A percentile compares a stretch with the other conserved stretches of the same genome.
These are phyloP conservation scores for Meripilus lineatus DNA, from an alignment of 1,284 basidiomycete species.

Conservation along the genomic window DNA sequence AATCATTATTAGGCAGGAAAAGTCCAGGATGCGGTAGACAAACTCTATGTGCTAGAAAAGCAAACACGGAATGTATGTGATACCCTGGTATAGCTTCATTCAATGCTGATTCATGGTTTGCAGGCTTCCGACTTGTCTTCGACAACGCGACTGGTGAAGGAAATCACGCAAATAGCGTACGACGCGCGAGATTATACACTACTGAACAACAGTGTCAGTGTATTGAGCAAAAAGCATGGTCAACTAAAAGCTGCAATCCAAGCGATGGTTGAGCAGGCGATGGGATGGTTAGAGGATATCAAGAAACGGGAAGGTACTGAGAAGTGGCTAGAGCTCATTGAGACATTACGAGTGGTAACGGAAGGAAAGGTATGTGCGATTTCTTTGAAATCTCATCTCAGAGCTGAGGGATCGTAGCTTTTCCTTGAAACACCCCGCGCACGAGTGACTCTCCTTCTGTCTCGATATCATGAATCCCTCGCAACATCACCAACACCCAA, in stretches of 20 bases:
- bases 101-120: not conserved
- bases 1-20: slow-evolving; percentile 55
- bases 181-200: slow-evolving; percentile 64
- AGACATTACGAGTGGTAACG: slow-evolving; percentile 87
- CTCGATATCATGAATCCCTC: slow-evolving; percentile 78
- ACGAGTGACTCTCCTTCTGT: slow-evolving; percentile 82
- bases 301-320: slow-evolving; percentile 62
- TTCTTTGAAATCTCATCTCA: not conserved
- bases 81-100: too few relatives aligned
- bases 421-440: slow-evolving; percentile 97
- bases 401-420: slow-evolving; percentile 53
- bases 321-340: slow-evolving; percentile 83
- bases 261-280: slow-evolving; percentile 84
- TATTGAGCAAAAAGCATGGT: slow-evolving; percentile 94
- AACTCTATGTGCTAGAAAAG: slow-evolving; percentile 88
- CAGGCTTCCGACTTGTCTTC: slow-evolving; percentile 92
- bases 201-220: slow-evolving; percentile 70
- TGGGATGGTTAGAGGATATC: slow-evolving; percentile 77
- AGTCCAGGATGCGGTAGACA: slow-evolving; percentile 85
- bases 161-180: slow-evolving; percentile 70
- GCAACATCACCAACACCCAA: slow-evolving; percentile 37
- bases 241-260: slow-evolving; percentile 92
- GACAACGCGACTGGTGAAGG: slow-evolving; percentile 81
- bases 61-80: slow-evolving; percentile 89
- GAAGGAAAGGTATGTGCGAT: slow-evolving; percentile 86